A percentile compares a stretch with the other conserved stretches of the same genome.
These are phyloP conservation scores for Escallonia herrerae DNA, from an alignment of 129 eudicot genomes.

Conservation along the genomic window DNA sequence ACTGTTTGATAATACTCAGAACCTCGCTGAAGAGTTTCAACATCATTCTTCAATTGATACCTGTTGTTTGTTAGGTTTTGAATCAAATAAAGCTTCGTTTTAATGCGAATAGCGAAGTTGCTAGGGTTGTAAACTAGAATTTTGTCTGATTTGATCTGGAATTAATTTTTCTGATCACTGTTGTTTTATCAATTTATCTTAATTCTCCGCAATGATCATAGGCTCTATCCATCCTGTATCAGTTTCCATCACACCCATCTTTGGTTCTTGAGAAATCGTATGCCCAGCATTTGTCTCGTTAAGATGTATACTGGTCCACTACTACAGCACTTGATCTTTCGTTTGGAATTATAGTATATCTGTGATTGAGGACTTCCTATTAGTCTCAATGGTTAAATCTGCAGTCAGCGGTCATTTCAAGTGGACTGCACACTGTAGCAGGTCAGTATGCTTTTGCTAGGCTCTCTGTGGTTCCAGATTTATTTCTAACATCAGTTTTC, in stretches of 20 bases:
- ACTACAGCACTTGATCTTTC: neutral
- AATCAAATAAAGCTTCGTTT: neutral
- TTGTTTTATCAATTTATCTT: neutral
- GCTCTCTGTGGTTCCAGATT: neutral
- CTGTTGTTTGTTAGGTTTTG: conserved; percentile 5
- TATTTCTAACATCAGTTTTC: neutral
- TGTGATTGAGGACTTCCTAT: neutral
- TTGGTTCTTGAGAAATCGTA: neutral
- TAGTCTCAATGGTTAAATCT: neutral
- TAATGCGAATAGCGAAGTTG: neutral
- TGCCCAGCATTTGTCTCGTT: too few species aligned
- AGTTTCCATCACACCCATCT: neutral
- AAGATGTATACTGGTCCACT: neutral
- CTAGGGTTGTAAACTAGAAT: neutral
- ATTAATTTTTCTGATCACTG: neutral
- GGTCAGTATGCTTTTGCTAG: neutral
- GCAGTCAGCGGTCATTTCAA: neutral
- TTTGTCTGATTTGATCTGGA: neutral
- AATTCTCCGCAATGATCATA: neutral
- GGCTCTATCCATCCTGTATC: neutral
- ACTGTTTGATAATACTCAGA: conserved; percentile 1
- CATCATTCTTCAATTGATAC: conserved; percentile 8
- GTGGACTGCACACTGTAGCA: neutral
- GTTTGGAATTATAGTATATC: neutral
- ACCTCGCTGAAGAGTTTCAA: conserved; percentile 1